A percentile compares a stretch with the other conserved stretches of the same genome.
Evolutionary conservation across 495 filamentous ascomycete genomes (phyloP).

Genomic region (Lineolata rhizophorae): DNA sequence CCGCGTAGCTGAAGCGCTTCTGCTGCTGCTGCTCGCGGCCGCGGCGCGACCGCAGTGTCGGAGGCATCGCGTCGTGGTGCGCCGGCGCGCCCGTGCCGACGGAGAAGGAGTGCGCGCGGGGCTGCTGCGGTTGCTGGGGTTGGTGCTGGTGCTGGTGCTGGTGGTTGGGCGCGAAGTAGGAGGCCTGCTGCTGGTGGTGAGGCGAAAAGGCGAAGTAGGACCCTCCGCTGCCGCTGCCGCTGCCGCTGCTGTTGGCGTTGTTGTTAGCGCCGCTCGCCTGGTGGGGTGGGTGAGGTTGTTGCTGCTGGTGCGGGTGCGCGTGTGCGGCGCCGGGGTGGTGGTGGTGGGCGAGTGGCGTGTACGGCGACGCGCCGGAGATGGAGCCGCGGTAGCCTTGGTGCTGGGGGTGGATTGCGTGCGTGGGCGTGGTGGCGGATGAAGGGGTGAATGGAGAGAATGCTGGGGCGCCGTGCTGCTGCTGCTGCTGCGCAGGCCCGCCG

Average conservation of each 20-base stretch:
- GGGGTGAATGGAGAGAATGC: no score
- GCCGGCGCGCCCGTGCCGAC: no score
- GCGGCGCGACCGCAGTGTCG: slow-evolving; percentile 5
- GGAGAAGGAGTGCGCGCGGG: no score
- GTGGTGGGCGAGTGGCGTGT: slow-evolving; percentile 7
- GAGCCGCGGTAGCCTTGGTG: slow-evolving; percentile 15
- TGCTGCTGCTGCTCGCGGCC: neutral
- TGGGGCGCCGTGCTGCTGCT: no score
- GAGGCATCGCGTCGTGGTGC: no score
- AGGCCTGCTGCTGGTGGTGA: neutral
- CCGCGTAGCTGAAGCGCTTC: neutral
- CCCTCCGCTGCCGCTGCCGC: neutral
- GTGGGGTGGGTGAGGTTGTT: slow-evolving; percentile 1
- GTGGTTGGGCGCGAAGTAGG: no score
- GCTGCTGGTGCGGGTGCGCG: slow-evolving; percentile 1
- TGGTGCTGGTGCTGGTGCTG: no score
- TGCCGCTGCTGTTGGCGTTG: neutral
- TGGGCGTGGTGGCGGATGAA: neutral
- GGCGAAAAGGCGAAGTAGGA: neutral
- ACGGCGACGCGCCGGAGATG: slow-evolving; percentile 10
- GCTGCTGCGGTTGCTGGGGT: no score
- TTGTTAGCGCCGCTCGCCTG: no score
- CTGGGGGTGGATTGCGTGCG: slow-evolving; percentile 10
- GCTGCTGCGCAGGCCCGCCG: no score
- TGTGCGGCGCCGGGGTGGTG: slow-evolving; percentile 3